Evolutionary conservation across 257 asterid genomes (phyloP).

Genomic region (Paulownia fortunei): DNA sequence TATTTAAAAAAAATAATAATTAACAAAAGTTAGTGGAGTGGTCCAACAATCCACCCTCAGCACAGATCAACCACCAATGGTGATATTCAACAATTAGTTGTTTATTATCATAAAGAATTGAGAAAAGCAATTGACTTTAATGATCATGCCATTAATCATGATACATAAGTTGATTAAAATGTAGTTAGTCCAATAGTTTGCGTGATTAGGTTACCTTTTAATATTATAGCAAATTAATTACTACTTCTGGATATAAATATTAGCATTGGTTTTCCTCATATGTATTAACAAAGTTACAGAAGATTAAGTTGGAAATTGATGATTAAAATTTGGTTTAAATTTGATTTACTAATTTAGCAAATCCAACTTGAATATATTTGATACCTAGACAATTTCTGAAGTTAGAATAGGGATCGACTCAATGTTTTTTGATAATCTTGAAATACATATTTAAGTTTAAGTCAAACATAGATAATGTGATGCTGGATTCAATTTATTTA

Average conservation of each 20-base stretch:
- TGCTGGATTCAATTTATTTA: too few species aligned
- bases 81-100: conserved; percentile 38
- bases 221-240: neutral
- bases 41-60: conserved; percentile 41
- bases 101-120: conserved; percentile 27
- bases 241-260: neutral
- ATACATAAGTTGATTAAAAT: neutral
- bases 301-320: too few species aligned
- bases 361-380: too few species aligned
- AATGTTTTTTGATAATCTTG: too few species aligned
- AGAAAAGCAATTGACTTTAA: conserved; percentile 39
- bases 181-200: neutral
- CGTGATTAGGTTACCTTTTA: conserved; percentile 14
- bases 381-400: too few species aligned
- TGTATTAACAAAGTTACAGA: too few species aligned
- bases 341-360: too few species aligned
- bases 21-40: conserved; percentile 29
- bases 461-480: too few species aligned
- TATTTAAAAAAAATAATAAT: neutral
- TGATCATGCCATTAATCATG: conserved; percentile 36
- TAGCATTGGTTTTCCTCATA: neutral
- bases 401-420: too few species aligned
- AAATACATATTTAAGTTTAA: too few species aligned
- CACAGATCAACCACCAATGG: conserved; percentile 32
- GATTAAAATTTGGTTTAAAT: too few species aligned